A percentile compares a stretch with the other conserved stretches of the same genome.
Conservation (phyloP, 176 grass and related monocot genomes). For the Eremochloa ophiuroides region DNA sequence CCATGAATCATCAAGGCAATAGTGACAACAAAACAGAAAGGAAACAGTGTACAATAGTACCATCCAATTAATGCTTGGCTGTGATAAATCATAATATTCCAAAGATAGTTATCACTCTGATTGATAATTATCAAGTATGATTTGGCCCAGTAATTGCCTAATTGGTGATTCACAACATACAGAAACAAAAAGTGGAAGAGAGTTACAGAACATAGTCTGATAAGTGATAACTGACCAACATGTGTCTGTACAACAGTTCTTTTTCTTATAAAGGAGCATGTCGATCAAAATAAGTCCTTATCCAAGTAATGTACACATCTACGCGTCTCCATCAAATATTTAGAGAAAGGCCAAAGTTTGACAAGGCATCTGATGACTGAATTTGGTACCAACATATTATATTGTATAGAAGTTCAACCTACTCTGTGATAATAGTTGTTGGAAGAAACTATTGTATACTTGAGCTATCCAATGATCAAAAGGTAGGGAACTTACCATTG, state of each 20-base stretch:
- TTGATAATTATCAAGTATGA: neutral
- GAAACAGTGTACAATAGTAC: neutral
- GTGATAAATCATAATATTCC: neutral
- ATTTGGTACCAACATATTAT: neutral
- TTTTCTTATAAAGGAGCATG: neutral
- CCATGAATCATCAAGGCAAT: neutral
- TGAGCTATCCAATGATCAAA: neutral
- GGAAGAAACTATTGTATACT: neutral
- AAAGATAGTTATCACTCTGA: neutral
- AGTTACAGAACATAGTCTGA: neutral
- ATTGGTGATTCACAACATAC: neutral
- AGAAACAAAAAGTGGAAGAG: neutral
- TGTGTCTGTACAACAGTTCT: neutral
- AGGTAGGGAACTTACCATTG: slow-evolving; percentile 51
- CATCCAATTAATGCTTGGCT: neutral
- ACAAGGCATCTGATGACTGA: neutral
- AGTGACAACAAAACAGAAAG: neutral
- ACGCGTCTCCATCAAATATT: neutral
- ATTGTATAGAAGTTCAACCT: neutral
- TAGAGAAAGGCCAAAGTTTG: slow-evolving; percentile 4
- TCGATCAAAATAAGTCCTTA: neutral
- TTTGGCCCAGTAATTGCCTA: neutral
- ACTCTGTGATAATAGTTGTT: neutral
- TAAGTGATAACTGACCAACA: slow-evolving; percentile 5
- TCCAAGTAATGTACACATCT: neutral